phyloP scores from a whole-genome alignment of 352 stramenopile species.

The Blastocystis sp. region DNA sequence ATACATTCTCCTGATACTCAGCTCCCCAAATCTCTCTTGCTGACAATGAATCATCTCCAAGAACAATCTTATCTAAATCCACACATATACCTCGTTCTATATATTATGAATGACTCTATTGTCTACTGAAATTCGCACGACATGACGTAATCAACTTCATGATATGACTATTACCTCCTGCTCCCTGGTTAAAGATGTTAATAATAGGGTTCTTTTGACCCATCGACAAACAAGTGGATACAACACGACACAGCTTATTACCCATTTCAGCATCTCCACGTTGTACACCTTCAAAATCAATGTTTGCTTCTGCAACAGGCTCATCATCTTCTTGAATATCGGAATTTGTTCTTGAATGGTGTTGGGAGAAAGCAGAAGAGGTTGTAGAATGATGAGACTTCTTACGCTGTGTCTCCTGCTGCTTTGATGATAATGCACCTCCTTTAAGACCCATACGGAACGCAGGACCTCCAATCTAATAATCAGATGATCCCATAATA shows the following conservation, averaged over 20 bases:
- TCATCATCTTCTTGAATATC: neutral
- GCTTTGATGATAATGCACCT: conserved; percentile 86
- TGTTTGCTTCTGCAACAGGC: conserved; percentile 76
- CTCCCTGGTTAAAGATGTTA: conserved; percentile 96
- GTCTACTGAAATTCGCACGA: conserved; percentile 62
- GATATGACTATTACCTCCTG: conserved; percentile 97
- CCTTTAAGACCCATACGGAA: conserved; percentile 98
- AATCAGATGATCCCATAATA: neutral
- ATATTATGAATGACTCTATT: neutral
- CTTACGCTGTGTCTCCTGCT: conserved; percentile 73
- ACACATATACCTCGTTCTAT: conserved; percentile 78
- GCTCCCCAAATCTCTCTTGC: conserved; percentile 97
- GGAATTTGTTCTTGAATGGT: neutral
- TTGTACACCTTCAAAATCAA: conserved; percentile 98
- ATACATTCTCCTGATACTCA: conserved; percentile 99
- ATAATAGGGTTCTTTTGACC: conserved; percentile 94
- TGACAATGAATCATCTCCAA: conserved; percentile 93
- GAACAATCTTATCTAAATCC: conserved; percentile 84
- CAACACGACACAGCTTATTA: conserved; percentile 97
- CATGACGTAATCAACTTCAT: conserved; percentile 98
- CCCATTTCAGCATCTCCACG: conserved; percentile 98
- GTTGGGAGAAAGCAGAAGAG: neutral
- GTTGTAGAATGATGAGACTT: conserved; percentile 51
- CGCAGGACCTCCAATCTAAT: conserved; percentile 82
- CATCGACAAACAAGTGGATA: conserved; percentile 91